phyloP scores from a whole-genome alignment of 371 early-diverging fungal genomes.

The Smittium mucronatum region DNA sequence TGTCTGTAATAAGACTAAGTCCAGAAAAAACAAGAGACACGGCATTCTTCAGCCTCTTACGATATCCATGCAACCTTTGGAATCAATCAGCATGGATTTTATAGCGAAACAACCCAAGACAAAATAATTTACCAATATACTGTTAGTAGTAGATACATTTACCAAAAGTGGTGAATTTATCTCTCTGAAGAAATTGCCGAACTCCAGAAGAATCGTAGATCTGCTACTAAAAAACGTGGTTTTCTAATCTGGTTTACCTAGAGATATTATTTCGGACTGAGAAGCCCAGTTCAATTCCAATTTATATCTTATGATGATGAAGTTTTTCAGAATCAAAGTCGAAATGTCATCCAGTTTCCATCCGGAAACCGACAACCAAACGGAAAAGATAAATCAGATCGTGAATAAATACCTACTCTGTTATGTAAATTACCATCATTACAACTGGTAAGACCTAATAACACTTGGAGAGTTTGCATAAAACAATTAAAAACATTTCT shows the following conservation, averaged over 20 bases:
- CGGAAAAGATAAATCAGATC: slow-evolving; percentile 35
- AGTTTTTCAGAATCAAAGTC: slow-evolving; percentile 18
- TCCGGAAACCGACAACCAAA: slow-evolving; percentile 43
- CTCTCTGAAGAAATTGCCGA: slow-evolving; percentile 8
- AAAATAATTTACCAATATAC: slow-evolving; percentile 11
- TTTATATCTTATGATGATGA: slow-evolving; percentile 22
- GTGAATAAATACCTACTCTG: slow-evolving; percentile 36
- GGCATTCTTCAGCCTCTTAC: slow-evolving; percentile 3
- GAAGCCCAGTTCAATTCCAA: slow-evolving; percentile 28
- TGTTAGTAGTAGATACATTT: slow-evolving; percentile 11
- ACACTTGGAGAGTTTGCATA: slow-evolving; percentile 36
- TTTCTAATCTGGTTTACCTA: slow-evolving; percentile 10
- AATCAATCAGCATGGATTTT: slow-evolving; percentile 7
- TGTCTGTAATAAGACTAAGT: background rate
- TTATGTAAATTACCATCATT: slow-evolving; percentile 31
- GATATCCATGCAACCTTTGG: slow-evolving; percentile 1
- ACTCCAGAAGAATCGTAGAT: background rate
- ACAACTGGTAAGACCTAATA: slow-evolving; percentile 35
- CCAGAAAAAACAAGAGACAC: background rate
- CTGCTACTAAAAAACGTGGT: slow-evolving; percentile 8
- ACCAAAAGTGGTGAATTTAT: slow-evolving; percentile 12
- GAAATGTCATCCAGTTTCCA: slow-evolving; percentile 33
- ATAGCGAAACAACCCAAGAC: slow-evolving; percentile 11
- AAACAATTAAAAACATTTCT: slow-evolving; percentile 29
- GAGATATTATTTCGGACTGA: slow-evolving; percentile 13